Evolutionary conservation across 2,329 filamentous ascomycete genomes (phyloP), one percentile per base, ranked within the genome.

Genomic region (Didymella sp.): DNA sequence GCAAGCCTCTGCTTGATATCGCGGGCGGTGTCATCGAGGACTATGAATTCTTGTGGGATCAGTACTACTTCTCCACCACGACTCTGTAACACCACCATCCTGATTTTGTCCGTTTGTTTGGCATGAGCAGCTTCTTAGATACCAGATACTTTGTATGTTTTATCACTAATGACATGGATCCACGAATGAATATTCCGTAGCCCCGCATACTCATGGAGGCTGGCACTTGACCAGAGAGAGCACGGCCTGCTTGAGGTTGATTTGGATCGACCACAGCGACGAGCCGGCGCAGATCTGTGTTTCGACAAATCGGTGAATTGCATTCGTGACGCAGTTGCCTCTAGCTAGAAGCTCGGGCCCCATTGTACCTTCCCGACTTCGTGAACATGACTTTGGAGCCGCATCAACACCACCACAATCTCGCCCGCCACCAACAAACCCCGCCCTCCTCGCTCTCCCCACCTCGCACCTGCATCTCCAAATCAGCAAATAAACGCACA

Each of bases 41-140:
- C 75, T 99, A 99, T 74, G 91, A 96, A 77, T 98, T 96, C 75
- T 82, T 99, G 28, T 99, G 95, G 95, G 92, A 97, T 78, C 93
- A 96, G 69, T 98, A 97, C 77, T 96, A 98, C 78, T 99, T 98
- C 77, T 83, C 86, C 17, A 89, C 86, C 1, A 82, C 85, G 24
- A 88, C 85, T 5, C 64, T 84, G 60, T 85, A 70, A 56, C 33
- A 56, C 21, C 44, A 31, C 31, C n/a, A n/a, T n/a, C 17, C 24
- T 2, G 15, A 1, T 8, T 42, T 24, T 33, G 12, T 11, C 21
- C 41, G n/a, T 42, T 46, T 49, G 31, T 38, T 24, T 28, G 27
- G 33, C 40, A 41, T 42, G 31, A 42, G 31, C 3, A 41, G 42
- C 42, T 65, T 68, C 41, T 60, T 52, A 62, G 63, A 66, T 69